These are phyloP conservation scores for Aspergillus melleus DNA, from an alignment of 2,329 filamentous ascomycete species.

Conservation along the genomic window DNA sequence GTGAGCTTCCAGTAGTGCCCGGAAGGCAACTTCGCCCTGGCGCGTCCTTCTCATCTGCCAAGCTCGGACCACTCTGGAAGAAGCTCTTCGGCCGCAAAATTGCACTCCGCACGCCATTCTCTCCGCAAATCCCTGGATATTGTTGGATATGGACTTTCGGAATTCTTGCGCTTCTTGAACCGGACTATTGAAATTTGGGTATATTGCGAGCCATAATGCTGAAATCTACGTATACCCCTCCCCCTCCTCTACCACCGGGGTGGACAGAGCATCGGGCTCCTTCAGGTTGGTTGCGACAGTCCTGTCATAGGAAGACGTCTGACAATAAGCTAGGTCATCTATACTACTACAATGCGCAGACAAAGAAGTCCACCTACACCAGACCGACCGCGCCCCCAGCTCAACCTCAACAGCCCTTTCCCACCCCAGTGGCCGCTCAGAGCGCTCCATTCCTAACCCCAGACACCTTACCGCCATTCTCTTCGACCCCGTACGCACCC, in stretches of 20 bases:
- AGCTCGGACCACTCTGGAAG: constrained; percentile 37
- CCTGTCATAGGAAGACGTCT: constrained; percentile 17
- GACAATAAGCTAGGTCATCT: constrained; percentile 61
- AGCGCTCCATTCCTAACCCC: constrained; percentile 30
- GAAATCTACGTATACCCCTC: constrained; percentile 72
- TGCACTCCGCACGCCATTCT: constrained; percentile 2
- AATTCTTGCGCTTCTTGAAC: not conserved
- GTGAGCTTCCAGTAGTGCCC: constrained; percentile 31
- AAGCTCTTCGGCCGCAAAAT: constrained; percentile 20
- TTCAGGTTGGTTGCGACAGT: constrained; percentile 52
- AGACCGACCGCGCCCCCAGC: constrained; percentile 57
- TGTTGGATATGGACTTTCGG: not conserved
- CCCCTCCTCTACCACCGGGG: constrained; percentile 69
- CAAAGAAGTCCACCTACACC: constrained; percentile 83
- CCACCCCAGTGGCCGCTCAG: constrained; percentile 45
- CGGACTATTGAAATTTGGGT: not conserved
- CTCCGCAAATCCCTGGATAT: not conserved
- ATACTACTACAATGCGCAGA: constrained; percentile 83
- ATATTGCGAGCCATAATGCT: constrained; percentile 55
- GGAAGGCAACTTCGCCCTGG: constrained; percentile 42
- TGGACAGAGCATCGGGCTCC: constrained; percentile 96
- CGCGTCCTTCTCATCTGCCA: constrained; percentile 39
- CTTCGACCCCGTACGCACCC: constrained; percentile 37
- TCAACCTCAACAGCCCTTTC: constrained; percentile 30
- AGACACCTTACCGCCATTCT: constrained; percentile 36